Base-by-base conservation (phyloP, 1,284 basidiomycete species). In the Cryptococcus sp. region DNA sequence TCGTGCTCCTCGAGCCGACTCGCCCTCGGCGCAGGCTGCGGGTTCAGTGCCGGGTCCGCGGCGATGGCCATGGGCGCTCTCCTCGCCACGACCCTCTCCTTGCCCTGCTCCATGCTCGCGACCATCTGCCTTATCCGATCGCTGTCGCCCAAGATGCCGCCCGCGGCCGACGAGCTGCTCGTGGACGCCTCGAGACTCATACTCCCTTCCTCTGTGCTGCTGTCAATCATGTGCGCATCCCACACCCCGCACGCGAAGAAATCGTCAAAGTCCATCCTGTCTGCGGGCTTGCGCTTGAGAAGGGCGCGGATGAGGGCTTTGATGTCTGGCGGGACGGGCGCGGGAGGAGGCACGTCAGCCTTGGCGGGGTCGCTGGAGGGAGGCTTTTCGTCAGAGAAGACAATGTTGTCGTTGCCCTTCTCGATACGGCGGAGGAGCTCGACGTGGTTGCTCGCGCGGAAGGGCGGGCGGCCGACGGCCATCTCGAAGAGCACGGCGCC, bases 401-500 rank as follows among this genome's bases (percentile, higher is more conserved):
- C 89, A 72, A 98, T 87, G 40, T 73, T 68, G 60, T 83, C 82
- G 56, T 82, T 79, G 23, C 89, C 88, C 37, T 84, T 82, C 71
- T 98, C 94, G 63, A 99, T 98, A 81, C 87, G 89, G 79, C 90
- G 89, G 46, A 97, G 80, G 11, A 99, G 83, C 71, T 98, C 96
- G 67, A 98, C 89, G 72, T 98, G 94, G 71, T 98, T 98, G 72
- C 86, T 85, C 0, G 96, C 95, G 16, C 93, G 86, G 79, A 95
- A 98, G 0, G 96, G 95, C 2, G 96, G 89, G 64, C 86, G 87
- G 3, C 94, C 95, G 21, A 93, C 88, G 18, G 86, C 82, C 88
- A 96, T 98, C 77, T 99, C 96, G 77, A 87, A 98, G 1, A 98
- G 80, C 3, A 99, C 95, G 0, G 96, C 93, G 7, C 95, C 96